Base-by-base conservation (phyloP, 2,329 filamentous ascomycete species). In the Diplodia corticola region DNA sequence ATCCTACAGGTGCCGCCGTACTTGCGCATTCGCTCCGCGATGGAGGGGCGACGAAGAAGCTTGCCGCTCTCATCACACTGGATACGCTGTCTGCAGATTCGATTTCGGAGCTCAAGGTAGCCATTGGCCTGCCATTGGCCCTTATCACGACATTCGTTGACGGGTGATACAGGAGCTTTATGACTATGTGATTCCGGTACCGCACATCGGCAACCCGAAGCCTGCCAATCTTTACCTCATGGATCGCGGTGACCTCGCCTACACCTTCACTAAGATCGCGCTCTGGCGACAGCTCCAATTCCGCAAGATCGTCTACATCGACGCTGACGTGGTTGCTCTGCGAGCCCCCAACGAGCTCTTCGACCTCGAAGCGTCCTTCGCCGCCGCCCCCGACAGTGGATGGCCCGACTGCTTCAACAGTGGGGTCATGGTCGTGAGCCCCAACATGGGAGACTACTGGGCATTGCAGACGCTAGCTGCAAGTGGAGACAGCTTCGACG, bases 341-440 rank as follows among this genome's bases (percentile, higher is more conserved):
- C 86, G 93, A 71, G 92, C 93, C 37, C 91, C 94, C 3, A 94
- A 99, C 73, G 95, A 99, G 84, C 88, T 99, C 65, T 96, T 99
- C 75, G 85, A 89, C 20, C 77, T 88, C 49, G 80, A 86, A 12
- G 83, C 83, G 37, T 72, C 81, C 28, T 89, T 90, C 71, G 87
- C 88, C 28, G 88, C 95, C 2, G 93, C 91, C 12, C 93, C 95
- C 35, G 95, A 99, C 78, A 93, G 98, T 73, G 95, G 95, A 71
- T 99, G 95, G 95, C 95, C 95, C 37, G 95, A 99, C 80, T 86
- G 93, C 68, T 98, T 98, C 87, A 99, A 99, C 80, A 93, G 91
- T n/a, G 95, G 95, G 73, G 88, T 99, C 72, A 96, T 99, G 92
- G 92, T 93, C 40, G 80, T 99, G 67, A 89, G 85, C 17, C 95